A percentile compares a stretch with the other conserved stretches of the same genome.
Evolutionary conservation across 257 asterid species (phyloP).

Genomic region (Leptodermis oblonga): DNA sequence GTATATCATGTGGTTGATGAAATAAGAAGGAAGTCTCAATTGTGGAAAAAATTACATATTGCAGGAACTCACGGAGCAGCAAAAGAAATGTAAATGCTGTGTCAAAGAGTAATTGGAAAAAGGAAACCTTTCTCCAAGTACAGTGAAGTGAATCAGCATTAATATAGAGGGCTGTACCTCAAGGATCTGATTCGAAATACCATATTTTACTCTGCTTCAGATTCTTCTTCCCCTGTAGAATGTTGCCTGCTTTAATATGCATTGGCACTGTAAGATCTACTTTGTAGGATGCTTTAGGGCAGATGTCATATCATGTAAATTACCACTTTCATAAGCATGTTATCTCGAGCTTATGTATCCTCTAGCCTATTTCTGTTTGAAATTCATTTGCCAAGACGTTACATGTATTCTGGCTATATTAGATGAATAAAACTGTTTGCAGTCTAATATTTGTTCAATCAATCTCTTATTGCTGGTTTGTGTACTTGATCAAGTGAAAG

Average conservation of each 20-base stretch:
- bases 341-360: constrained; percentile 7
- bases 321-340: constrained; percentile 11
- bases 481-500: constrained; percentile 3
- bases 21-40: constrained; percentile 7
- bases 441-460: neutral
- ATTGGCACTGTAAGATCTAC: constrained; percentile 26
- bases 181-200: constrained; percentile 9
- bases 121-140: constrained; percentile 6
- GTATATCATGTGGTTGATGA: neutral
- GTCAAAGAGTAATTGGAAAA: constrained; percentile 36
- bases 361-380: constrained; percentile 10
- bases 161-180: constrained; percentile 10
- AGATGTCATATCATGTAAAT: constrained; percentile 16
- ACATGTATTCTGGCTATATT: constrained; percentile 1
- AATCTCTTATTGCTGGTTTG: neutral
- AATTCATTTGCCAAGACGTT: constrained; percentile 13
- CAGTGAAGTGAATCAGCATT: constrained; percentile 15
- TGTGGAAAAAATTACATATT: constrained; percentile 11
- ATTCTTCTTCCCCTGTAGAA: constrained; percentile 25
- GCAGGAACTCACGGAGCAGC: constrained; percentile 86
- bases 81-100: constrained; percentile 76
- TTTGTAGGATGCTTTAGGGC: constrained; percentile 9
- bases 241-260: constrained; percentile 23
- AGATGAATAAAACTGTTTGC: constrained; percentile 13
- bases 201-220: constrained; percentile 10